Evolutionary conservation across 805 yeast species (phyloP).

Genomic region (Spathaspora arborariae): DNA sequence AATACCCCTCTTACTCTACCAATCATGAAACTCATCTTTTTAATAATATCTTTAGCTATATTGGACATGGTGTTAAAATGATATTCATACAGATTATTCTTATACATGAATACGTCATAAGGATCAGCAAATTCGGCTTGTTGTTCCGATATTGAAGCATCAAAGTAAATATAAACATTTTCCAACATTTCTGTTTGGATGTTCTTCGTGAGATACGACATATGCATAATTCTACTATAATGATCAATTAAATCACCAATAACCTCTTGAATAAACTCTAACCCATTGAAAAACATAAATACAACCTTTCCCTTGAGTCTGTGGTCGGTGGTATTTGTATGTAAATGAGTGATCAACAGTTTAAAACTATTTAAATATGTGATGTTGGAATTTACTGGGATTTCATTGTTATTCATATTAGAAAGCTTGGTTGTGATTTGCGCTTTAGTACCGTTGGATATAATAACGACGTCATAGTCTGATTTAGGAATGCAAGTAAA

Average conservation of each 20-base stretch:
- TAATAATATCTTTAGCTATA: slow-evolving; percentile 32
- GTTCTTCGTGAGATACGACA: background rate
- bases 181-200: slow-evolving; percentile 12
- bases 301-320: slow-evolving; percentile 26
- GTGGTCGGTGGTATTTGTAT: slow-evolving; percentile 4
- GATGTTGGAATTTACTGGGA: slow-evolving; percentile 19
- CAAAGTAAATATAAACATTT: slow-evolving; percentile 32
- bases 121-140: slow-evolving; percentile 2
- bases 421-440: slow-evolving; percentile 26
- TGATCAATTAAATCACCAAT: slow-evolving; percentile 29
- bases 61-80: slow-evolving; percentile 25
- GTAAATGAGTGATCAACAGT: slow-evolving; percentile 16
- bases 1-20: slow-evolving; percentile 28
- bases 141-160: slow-evolving; percentile 19
- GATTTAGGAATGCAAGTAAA: slow-evolving; percentile 29
- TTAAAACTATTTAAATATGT: slow-evolving; percentile 23
- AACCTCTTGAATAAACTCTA: slow-evolving; percentile 27
- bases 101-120: slow-evolving; percentile 4
- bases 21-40: slow-evolving; percentile 30
- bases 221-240: slow-evolving; percentile 8
- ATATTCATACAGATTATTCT: background rate
- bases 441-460: slow-evolving; percentile 30
- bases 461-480: slow-evolving; percentile 30
- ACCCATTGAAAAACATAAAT: slow-evolving; percentile 36
- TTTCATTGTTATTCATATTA: slow-evolving; percentile 20